Conservation (phyloP, 202 grass and related monocot species). For the Digitaria exilis region DNA sequence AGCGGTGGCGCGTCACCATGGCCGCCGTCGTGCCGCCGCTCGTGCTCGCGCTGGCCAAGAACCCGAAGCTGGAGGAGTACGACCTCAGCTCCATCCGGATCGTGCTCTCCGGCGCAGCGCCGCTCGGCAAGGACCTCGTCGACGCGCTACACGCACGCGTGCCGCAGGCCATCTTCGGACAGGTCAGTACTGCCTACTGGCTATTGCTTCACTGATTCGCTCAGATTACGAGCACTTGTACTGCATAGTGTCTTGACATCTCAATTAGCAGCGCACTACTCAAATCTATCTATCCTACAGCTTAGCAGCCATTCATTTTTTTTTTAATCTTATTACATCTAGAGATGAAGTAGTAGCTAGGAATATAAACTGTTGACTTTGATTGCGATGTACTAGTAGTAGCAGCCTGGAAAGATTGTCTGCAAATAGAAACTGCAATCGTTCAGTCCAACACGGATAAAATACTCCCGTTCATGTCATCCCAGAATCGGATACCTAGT, state of each 20-base stretch:
- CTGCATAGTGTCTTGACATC: not conserved
- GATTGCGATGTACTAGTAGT: too few species aligned
- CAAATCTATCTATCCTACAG: too few species aligned
- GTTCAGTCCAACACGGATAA: too few species aligned
- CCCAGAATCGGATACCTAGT: too few species aligned
- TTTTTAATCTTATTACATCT: too few species aligned
- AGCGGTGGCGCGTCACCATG: slow-evolving; percentile 70
- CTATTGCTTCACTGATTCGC: not conserved
- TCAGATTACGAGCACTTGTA: not conserved
- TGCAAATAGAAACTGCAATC: too few species aligned
- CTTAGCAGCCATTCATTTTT: too few species aligned
- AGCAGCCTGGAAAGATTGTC: too few species aligned
- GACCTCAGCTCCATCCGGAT: slow-evolving; percentile 80
- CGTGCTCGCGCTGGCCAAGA: slow-evolving; percentile 85
- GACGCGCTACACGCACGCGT: slow-evolving; percentile 63
- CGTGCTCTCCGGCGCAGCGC: slow-evolving; percentile 85
- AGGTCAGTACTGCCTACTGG: slow-evolving; percentile 55
- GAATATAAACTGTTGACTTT: too few species aligned
- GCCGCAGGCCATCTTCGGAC: slow-evolving; percentile 79
- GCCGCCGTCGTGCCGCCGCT: slow-evolving; percentile 91
- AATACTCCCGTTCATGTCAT: too few species aligned
- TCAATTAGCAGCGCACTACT: not conserved
- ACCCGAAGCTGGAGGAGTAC: slow-evolving; percentile 63
- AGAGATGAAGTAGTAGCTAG: too few species aligned
- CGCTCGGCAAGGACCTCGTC: slow-evolving; percentile 85